Evolutionary conservation across 179 eudicot species (phyloP).

Genomic region (Beta lomatogona): DNA sequence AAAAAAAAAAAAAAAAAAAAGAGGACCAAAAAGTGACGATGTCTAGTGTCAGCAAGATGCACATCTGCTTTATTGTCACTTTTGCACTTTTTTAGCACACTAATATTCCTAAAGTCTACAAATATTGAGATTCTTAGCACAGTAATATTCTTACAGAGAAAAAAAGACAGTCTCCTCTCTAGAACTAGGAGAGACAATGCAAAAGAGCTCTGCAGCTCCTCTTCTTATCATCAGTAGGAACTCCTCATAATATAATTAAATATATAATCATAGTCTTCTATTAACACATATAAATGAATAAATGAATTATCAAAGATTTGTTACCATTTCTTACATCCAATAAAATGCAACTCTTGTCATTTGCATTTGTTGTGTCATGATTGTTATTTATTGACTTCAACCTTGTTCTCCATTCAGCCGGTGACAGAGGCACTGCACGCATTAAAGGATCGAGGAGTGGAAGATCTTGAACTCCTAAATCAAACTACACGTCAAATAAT

Average conservation of each 20-base stretch:
- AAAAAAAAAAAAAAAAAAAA: too few species aligned
- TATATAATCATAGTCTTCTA: neutral
- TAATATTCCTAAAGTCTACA: neutral
- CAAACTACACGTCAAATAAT: slow-evolving; percentile 51
- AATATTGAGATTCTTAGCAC: neutral
- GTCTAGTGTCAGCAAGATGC: neutral
- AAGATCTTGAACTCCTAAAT: slow-evolving; percentile 81
- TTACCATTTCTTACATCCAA: slow-evolving; percentile 98
- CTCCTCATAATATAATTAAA: neutral
- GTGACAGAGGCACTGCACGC: slow-evolving; percentile 83
- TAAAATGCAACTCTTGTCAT: slow-evolving; percentile 42
- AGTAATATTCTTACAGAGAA: neutral
- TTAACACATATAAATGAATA: neutral
- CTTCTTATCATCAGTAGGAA: neutral
- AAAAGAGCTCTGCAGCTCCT: neutral
- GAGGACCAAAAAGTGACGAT: too few species aligned
- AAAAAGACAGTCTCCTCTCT: neutral
- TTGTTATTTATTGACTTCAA: slow-evolving; percentile 44
- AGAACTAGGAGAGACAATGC: neutral
- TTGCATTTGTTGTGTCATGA: slow-evolving; percentile 33
- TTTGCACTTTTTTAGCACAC: too few species aligned
- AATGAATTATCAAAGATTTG: neutral
- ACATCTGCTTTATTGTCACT: neutral
- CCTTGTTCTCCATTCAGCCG: slow-evolving; percentile 74
- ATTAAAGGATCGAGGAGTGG: slow-evolving; percentile 81